Evolutionary conservation across 2,329 filamentous ascomycete species (phyloP), one percentile per base, ranked within the genome.

Genomic region (Diaporthe citri): DNA sequence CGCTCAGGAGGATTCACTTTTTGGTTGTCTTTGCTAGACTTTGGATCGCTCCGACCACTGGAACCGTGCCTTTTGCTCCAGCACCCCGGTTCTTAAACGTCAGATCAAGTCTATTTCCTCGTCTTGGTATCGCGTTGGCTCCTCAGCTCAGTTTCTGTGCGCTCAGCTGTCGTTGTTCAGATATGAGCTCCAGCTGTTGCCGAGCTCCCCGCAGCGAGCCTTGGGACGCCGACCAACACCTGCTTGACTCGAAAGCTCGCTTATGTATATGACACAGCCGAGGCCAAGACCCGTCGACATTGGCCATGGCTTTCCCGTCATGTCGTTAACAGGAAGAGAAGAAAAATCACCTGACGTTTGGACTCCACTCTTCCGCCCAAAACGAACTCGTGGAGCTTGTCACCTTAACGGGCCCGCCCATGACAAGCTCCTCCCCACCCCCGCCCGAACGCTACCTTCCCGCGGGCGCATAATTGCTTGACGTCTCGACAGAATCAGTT

Each of bases 321-420:
- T 17, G 15, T 43, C 15, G 12, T 28, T 25, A 41, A 57, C 20
- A 22, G 15, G 13, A 41, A 20, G 15, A 41, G 13, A 39, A 39
- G 22, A 67, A 10, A 39, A 52, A 67, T 51, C 39, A 52, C 46
- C 64, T 34, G 46, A 41, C 46, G 64, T 55, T 69, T 39, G 46
- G 22, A 69, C 64, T 55, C 64, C 64, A 69, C 64, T 39, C n/a
- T 69, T 5, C 48, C 48, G 48, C 34, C 8, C 48, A 15, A 69
- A 69, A 69, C 64, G 64, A 69, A 69, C 64, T 69, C 48, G 64
- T 69, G 64, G 64, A 69, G 64, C 64, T 39, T 69, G 64, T 55
- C 64, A 41, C 22, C 15, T 31, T 31, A 55, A n/a, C n/a, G 64
- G 64, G 48, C 64, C 64, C 64, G 48, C 62, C 62, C 62, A 36